phyloP scores from a whole-genome alignment of 1,284 basidiomycete species.

The Cerioporus squamosus region DNA sequence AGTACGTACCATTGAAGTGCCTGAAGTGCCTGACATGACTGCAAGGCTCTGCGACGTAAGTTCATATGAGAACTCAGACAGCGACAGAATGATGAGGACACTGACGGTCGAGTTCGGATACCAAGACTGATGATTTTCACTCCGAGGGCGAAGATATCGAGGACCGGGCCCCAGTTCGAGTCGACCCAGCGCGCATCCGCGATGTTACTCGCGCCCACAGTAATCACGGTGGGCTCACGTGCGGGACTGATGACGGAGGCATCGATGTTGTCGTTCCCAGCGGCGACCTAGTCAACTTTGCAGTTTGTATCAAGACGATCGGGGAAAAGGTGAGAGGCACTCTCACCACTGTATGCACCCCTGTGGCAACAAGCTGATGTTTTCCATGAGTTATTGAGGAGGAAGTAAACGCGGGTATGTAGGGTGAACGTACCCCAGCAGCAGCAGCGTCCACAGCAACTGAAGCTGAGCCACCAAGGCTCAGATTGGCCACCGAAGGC shows the following conservation, averaged over 20 bases:
- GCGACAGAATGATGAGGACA: too few relatives aligned
- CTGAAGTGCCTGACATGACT: too few relatives aligned
- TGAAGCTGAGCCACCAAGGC: slow-evolving; percentile 8
- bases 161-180: slow-evolving; percentile 46
- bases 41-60: too few relatives aligned
- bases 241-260: slow-evolving; percentile 14
- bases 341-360: background rate
- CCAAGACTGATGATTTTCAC: background rate
- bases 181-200: slow-evolving; percentile 61
- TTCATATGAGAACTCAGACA: too few relatives aligned
- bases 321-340: background rate
- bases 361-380: background rate
- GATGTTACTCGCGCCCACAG: slow-evolving; percentile 59
- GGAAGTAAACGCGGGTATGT: background rate
- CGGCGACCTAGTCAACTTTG: background rate
- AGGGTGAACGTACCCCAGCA: slow-evolving; percentile 43
- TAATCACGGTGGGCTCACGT: slow-evolving; percentile 48
- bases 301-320: background rate
- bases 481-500: slow-evolving; percentile 17
- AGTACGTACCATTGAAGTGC: too few relatives aligned
- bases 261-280: slow-evolving; percentile 1
- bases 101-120: too few relatives aligned
- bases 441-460: slow-evolving; percentile 13
- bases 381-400: background rate
- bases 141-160: slow-evolving; percentile 61